These are phyloP conservation scores for Przewalskia tangutica DNA, from an alignment of 257 asterid genomes.

Conservation along the genomic window DNA sequence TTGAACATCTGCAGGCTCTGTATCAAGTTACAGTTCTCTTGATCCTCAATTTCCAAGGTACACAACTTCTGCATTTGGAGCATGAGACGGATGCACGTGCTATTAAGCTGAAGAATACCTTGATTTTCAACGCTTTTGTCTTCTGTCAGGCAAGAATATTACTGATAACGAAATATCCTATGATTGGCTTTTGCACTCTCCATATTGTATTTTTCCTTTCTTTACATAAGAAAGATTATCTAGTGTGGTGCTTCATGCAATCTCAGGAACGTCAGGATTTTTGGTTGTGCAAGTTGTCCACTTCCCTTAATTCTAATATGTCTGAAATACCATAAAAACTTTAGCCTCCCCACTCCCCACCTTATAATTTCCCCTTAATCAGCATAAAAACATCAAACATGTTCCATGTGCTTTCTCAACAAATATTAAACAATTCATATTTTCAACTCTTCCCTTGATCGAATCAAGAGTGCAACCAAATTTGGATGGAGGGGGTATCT, in stretches of 20 bases:
- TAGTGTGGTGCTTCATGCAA: not conserved
- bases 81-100: slow-evolving; percentile 39
- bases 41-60: slow-evolving; percentile 75
- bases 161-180: not conserved
- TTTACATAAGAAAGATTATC: not conserved
- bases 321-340: not conserved
- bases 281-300: not conserved
- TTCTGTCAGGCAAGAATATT: slow-evolving; percentile 61
- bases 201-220: not conserved
- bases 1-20: slow-evolving; percentile 49
- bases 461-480: not conserved
- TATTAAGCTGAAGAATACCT: slow-evolving; percentile 60
- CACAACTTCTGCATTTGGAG: slow-evolving; percentile 42
- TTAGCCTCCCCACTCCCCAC: not conserved
- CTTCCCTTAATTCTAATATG: not conserved
- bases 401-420: not conserved
- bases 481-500: not conserved
- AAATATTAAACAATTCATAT: not conserved
- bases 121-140: slow-evolving; percentile 87
- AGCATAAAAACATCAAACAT: not conserved
- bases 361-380: not conserved
- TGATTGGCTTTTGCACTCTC: not conserved
- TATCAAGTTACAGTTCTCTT: slow-evolving; percentile 86
- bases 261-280: not conserved
- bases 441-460: not conserved